Conservation (phyloP, 2,329 filamentous ascomycete genomes). For the Fusarium concolor region DNA sequence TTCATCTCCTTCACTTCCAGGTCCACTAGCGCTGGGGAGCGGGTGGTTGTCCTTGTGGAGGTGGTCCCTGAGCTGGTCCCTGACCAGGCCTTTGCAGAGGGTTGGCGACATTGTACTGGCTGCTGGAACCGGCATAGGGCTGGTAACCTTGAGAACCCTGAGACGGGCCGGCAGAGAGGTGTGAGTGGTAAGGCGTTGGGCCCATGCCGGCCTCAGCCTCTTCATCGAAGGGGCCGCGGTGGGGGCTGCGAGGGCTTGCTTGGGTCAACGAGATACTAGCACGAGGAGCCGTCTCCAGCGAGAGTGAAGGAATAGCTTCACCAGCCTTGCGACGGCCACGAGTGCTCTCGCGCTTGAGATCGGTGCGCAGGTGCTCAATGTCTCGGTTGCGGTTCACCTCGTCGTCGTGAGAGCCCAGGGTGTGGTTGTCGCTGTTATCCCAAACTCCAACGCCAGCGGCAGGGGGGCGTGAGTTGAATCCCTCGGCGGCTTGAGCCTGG, state of each 20-base stretch:
- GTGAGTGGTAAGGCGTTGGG: slow-evolving; percentile 48
- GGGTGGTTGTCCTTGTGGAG: slow-evolving; percentile 46
- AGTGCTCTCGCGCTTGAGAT: slow-evolving; percentile 58
- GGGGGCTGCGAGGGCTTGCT: slow-evolving; percentile 49
- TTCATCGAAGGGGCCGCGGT: slow-evolving; percentile 56
- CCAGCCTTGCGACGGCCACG: slow-evolving; percentile 63
- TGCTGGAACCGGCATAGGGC: slow-evolving; percentile 35
- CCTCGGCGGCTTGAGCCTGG: slow-evolving; percentile 60
- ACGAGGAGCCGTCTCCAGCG: slow-evolving; percentile 44
- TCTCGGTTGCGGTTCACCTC: slow-evolving; percentile 54
- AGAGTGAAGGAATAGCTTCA: slow-evolving; percentile 55
- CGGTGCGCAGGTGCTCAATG: slow-evolving; percentile 53
- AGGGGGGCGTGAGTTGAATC: slow-evolving; percentile 56
- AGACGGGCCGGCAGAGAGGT: slow-evolving; percentile 40
- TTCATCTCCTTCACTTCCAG: slow-evolving; percentile 33
- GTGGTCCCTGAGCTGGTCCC: slow-evolving; percentile 28
- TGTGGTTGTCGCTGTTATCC: slow-evolving; percentile 43
- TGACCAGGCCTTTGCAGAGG: slow-evolving; percentile 39
- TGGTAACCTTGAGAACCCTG: slow-evolving; percentile 41
- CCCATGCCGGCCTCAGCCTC: slow-evolving; percentile 56
- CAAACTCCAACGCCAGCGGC: slow-evolving; percentile 40
- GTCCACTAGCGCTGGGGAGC: slow-evolving; percentile 44
- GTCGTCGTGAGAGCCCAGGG: slow-evolving; percentile 47
- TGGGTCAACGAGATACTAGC: slow-evolving; percentile 43
- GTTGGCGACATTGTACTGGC: slow-evolving; percentile 37